Evolutionary conservation across 148 eudicot species (phyloP).

Genomic region (Linanthus parryae): DNA sequence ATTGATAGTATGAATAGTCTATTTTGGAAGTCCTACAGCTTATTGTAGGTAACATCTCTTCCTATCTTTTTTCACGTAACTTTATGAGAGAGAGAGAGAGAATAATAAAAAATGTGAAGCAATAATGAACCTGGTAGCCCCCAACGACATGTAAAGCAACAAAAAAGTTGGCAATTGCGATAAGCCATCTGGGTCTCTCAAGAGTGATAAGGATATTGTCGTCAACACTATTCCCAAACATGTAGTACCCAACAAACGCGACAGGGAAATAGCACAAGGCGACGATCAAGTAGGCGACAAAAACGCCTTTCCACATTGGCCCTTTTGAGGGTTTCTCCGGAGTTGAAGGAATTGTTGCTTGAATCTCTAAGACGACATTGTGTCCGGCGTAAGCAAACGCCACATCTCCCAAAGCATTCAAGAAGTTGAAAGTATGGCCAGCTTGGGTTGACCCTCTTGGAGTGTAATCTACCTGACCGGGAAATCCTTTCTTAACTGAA

Average conservation of each 20-base stretch:
- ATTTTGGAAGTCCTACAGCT: too few species aligned
- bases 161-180: constrained; percentile 21
- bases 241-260: constrained; percentile 18
- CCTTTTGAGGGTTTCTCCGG: constrained; percentile 26
- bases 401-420: constrained; percentile 23
- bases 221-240: constrained; percentile 17
- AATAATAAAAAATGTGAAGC: too few species aligned
- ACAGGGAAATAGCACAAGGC: constrained; percentile 28
- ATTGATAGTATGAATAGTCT: too few species aligned
- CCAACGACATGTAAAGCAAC: constrained; percentile 29
- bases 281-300: constrained; percentile 20
- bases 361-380: constrained; percentile 28
- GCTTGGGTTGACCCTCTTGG: constrained; percentile 5
- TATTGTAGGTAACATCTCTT: too few species aligned
- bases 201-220: constrained; percentile 21
- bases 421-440: constrained; percentile 19
- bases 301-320: constrained; percentile 29
- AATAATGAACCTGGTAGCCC: constrained; percentile 26
- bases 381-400: constrained; percentile 32
- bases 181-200: constrained; percentile 21
- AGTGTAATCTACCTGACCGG: constrained; percentile 12
- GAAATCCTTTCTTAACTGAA: constrained; percentile 16
- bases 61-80: too few species aligned
- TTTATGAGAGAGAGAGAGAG: too few species aligned
- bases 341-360: constrained; percentile 27